A percentile compares a stretch with the other conserved stretches of the same genome.
These are phyloP conservation scores for Dryadomyces quercivorus DNA, from an alignment of 2,329 filamentous ascomycete genomes.

Conservation along the genomic window DNA sequence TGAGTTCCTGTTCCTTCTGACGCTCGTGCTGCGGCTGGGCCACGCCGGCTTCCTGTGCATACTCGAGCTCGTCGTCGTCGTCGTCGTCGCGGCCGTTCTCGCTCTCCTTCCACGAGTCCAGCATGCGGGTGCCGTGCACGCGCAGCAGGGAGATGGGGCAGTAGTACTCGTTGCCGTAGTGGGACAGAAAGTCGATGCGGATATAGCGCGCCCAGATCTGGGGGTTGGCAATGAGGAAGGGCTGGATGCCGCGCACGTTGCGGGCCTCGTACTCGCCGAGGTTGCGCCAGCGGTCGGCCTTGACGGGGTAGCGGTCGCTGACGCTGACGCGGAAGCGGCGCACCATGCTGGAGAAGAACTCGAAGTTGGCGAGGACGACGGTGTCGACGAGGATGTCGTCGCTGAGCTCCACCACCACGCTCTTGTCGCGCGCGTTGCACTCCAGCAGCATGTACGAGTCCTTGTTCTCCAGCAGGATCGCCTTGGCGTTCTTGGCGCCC, in stretches of 20 bases:
- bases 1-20: background rate
- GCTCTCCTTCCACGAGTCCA: constrained; percentile 82
- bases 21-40: constrained; percentile 18
- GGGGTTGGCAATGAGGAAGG: constrained; percentile 87
- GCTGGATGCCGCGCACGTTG: constrained; percentile 87
- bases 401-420: constrained; percentile 86
- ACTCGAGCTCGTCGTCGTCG: constrained; percentile 28
- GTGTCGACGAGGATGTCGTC: constrained; percentile 83
- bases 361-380: constrained; percentile 93
- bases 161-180: constrained; percentile 95
- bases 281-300: constrained; percentile 81
- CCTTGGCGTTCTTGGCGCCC: constrained; percentile 76
- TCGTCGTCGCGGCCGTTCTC: constrained; percentile 56
- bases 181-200: constrained; percentile 78
- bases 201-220: constrained; percentile 94
- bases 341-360: constrained; percentile 98
- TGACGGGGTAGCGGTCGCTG: constrained; percentile 88
- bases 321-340: constrained; percentile 84
- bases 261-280: constrained; percentile 81
- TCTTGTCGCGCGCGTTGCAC: constrained; percentile 79
- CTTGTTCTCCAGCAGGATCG: constrained; percentile 90
- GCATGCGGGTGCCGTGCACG: constrained; percentile 91
- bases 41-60: constrained; percentile 29
- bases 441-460: constrained; percentile 97
- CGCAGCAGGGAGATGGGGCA: constrained; percentile 84